Conservation (phyloP, 2,329 filamentous ascomycete genomes). For the Ophiostoma quercus region DNA sequence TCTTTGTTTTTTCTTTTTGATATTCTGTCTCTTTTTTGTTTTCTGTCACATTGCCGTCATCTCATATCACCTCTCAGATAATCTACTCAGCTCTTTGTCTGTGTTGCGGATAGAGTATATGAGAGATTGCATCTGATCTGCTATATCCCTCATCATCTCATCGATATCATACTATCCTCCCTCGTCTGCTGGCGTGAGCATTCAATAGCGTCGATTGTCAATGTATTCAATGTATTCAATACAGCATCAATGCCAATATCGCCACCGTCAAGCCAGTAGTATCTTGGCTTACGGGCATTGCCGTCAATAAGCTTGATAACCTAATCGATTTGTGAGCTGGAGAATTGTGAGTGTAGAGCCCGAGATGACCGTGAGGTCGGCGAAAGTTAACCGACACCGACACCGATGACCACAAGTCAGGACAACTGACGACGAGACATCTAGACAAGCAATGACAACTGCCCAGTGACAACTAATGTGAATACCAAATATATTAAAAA, state of each 20-base stretch:
- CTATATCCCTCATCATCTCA: not conserved
- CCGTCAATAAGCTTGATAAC: not conserved
- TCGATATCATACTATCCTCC: too few relatives aligned
- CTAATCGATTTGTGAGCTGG: too few relatives aligned
- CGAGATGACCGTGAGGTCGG: too few relatives aligned
- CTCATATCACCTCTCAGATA: too few relatives aligned
- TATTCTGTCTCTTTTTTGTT: not conserved
- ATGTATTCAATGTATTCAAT: too few relatives aligned
- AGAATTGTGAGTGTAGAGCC: too few relatives aligned
- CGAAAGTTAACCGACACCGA: too few relatives aligned
- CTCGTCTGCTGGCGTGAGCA: not conserved
- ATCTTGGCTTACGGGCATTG: not conserved
- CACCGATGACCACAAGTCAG: too few relatives aligned
- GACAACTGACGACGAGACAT: not conserved
- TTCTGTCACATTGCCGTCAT: too few relatives aligned
- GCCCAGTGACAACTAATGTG: too few relatives aligned
- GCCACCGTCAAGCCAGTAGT: not conserved
- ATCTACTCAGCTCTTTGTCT: conserved; percentile 10
- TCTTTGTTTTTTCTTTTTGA: not conserved
- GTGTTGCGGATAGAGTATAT: not conserved
- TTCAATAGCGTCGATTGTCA: not conserved
- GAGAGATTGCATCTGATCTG: not conserved
- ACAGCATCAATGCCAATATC: not conserved
- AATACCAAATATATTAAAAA: not conserved
- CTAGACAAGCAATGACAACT: not conserved